Evolutionary conservation across 1,284 basidiomycete species (phyloP).

Genomic region (Moniliophthora roreri): DNA sequence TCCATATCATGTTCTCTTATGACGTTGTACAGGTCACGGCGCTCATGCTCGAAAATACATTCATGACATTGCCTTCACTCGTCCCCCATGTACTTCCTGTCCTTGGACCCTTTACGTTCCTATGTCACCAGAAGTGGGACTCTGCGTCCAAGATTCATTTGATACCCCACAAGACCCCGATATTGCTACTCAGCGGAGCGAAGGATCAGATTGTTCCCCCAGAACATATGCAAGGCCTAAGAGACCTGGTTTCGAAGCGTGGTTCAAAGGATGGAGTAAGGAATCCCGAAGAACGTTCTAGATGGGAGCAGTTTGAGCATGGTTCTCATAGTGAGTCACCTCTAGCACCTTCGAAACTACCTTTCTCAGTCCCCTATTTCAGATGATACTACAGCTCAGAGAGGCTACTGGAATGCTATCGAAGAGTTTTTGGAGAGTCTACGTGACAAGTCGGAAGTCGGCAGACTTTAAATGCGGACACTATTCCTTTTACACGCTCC

Average conservation of each 20-base stretch:
- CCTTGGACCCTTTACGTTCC: constrained; percentile 75
- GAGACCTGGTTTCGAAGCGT: constrained; percentile 56
- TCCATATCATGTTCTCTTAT: constrained; percentile 4
- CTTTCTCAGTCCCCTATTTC: not conserved
- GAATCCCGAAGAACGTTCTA: constrained; percentile 5
- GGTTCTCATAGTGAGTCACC: constrained; percentile 66
- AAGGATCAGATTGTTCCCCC: constrained; percentile 86
- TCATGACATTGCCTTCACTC: constrained; percentile 77
- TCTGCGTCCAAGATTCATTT: constrained; percentile 68
- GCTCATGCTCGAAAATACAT: constrained; percentile 93
- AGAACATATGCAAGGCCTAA: constrained; percentile 81
- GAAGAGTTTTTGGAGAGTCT: constrained; percentile 15
- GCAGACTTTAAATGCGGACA: not conserved
- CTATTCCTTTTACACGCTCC: not conserved
- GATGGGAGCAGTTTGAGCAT: constrained; percentile 46
- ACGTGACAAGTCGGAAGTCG: not conserved
- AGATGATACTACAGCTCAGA: constrained; percentile 16
- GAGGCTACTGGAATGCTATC: constrained; percentile 16
- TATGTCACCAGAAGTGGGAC: constrained; percentile 93
- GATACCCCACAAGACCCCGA: constrained; percentile 71
- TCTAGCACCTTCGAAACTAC: not conserved
- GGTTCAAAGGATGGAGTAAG: constrained; percentile 5
- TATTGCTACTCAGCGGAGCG: constrained; percentile 85
- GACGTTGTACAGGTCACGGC: constrained; percentile 56
- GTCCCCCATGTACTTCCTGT: constrained; percentile 83